phyloP scores from a whole-genome alignment of 169 alveolate genomes.

The Cryptosporidium tyzzeri region DNA sequence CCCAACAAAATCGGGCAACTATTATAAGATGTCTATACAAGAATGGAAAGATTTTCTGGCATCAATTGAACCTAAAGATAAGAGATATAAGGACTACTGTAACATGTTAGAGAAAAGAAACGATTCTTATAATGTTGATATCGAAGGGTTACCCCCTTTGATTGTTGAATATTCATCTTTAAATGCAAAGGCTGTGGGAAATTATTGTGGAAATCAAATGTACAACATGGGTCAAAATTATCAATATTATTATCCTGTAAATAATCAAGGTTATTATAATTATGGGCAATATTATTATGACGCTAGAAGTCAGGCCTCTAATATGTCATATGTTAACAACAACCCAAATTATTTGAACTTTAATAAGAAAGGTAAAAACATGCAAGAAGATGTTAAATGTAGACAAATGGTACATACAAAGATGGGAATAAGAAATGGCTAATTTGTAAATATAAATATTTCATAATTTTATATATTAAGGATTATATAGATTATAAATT shows the following conservation, averaged over 20 bases:
- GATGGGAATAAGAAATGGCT: neutral
- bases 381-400: constrained; percentile 44
- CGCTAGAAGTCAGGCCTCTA: constrained; percentile 19
- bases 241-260: neutral
- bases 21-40: constrained; percentile 35
- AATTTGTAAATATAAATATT: no score
- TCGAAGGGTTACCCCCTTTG: constrained; percentile 36
- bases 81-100: neutral
- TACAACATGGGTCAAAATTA: constrained; percentile 3
- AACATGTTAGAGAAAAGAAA: neutral
- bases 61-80: constrained; percentile 32
- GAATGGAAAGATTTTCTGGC: constrained; percentile 63
- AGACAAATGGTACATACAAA: neutral
- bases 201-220: constrained; percentile 5
- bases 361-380: constrained; percentile 9
- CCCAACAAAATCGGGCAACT: constrained; percentile 30
- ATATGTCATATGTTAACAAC: neutral
- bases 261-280: constrained; percentile 10
- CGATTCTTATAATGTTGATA: neutral
- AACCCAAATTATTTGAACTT: constrained; percentile 4
- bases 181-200: neutral
- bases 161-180: constrained; percentile 58
- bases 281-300: constrained; percentile 9
- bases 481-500: neutral
- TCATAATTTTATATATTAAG: no score